These are phyloP conservation scores for Leccinum subtestaceum DNA, from an alignment of 768 basidiomycete genomes.

Conservation along the genomic window DNA sequence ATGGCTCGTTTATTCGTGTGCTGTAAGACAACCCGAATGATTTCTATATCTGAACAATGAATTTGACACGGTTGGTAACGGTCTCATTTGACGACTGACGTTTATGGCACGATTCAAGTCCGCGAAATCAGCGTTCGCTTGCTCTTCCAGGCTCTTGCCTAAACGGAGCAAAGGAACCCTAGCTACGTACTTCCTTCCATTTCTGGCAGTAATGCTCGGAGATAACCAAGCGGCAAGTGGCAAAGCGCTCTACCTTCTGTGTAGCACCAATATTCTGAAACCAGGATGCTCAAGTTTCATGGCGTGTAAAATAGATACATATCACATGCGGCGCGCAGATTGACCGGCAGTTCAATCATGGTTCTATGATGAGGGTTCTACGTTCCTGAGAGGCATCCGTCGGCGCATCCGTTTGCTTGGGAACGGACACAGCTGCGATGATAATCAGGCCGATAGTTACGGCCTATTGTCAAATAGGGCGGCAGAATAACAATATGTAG, in stretches of 20 bases:
- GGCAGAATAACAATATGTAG: not conserved
- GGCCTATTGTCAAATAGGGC: not conserved
- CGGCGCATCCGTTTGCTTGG: not conserved
- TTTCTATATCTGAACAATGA: not conserved
- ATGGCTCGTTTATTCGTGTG: not conserved
- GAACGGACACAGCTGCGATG: not conserved
- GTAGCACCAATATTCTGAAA: not conserved
- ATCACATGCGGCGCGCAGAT: not conserved
- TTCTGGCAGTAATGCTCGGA: not conserved
- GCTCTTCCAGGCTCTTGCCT: not conserved
- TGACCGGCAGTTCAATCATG: not conserved
- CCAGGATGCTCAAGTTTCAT: not conserved
- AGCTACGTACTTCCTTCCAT: not conserved
- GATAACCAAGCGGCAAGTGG: not conserved
- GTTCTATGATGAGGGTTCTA: not conserved
- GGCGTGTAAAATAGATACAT: not conserved
- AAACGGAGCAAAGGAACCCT: not conserved
- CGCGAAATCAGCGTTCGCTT: not conserved
- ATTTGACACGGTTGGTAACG: not conserved
- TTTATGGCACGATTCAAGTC: not conserved
- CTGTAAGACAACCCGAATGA: not conserved
- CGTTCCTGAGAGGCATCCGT: not conserved
- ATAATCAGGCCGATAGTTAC: conserved; percentile 2
- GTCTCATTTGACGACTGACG: not conserved
- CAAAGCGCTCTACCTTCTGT: not conserved